Evolutionary conservation across 495 filamentous ascomycete species (phyloP).

Genomic region (Tuber brumale): DNA sequence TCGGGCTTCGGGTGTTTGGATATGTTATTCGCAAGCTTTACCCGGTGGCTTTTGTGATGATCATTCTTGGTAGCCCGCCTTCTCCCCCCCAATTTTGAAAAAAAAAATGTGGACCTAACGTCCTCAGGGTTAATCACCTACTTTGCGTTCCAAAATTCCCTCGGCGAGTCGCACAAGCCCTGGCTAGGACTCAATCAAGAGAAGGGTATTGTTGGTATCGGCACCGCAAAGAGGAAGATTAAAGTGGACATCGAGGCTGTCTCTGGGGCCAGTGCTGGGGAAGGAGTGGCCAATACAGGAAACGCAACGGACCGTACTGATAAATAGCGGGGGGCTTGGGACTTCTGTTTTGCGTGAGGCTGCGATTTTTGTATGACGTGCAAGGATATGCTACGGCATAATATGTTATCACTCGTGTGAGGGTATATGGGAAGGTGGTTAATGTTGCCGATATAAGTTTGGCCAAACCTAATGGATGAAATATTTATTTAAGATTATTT

Average conservation of each 20-base stretch:
- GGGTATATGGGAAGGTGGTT: background rate
- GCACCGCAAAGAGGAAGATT: constrained; percentile 70
- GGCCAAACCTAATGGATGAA: background rate
- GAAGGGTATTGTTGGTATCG: constrained; percentile 68
- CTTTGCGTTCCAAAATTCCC: constrained; percentile 64
- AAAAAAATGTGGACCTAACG: background rate
- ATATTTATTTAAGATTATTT: background rate
- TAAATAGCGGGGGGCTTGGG: background rate
- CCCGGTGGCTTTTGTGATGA: constrained; percentile 87
- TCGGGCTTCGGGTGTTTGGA: constrained; percentile 79
- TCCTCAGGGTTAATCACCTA: constrained; percentile 61
- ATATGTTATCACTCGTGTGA: background rate
- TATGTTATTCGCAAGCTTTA: constrained; percentile 81
- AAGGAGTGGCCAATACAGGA: background rate
- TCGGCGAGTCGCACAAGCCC: constrained; percentile 90
- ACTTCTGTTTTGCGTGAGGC: background rate
- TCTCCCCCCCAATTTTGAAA: background rate
- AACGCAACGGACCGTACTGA: background rate
- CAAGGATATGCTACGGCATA: background rate
- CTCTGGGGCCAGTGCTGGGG: background rate
- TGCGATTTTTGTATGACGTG: background rate
- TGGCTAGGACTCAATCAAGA: constrained; percentile 88
- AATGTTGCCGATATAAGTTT: background rate
- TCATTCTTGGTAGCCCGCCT: constrained; percentile 56
- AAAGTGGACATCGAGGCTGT: constrained; percentile 40